Conservation (phyloP, 495 filamentous ascomycete species). For the Coniosporium apollinis region DNA sequence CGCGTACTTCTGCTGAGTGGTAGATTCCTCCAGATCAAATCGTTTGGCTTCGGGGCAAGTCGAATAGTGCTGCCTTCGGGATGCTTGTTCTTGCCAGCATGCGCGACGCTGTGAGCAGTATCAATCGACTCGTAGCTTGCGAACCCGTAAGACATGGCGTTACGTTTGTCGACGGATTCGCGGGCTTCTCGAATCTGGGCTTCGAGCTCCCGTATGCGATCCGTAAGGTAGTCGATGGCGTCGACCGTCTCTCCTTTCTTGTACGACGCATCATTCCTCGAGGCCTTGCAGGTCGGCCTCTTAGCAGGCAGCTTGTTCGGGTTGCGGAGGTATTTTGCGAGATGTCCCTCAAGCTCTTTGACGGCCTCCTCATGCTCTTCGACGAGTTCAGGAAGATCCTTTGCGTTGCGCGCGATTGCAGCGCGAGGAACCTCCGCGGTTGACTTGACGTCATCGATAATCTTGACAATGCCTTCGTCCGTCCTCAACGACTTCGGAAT, state of each 20-base stretch:
- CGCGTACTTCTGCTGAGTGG: constrained; percentile 46
- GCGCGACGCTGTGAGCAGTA: constrained; percentile 78
- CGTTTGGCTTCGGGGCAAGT: constrained; percentile 72
- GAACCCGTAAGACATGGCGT: constrained; percentile 83
- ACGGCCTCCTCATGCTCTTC: constrained; percentile 70
- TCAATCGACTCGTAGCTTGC: constrained; percentile 79
- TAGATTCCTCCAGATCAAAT: constrained; percentile 94
- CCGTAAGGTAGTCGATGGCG: constrained; percentile 83
- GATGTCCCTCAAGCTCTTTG: constrained; percentile 57
- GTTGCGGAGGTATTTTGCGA: constrained; percentile 81
- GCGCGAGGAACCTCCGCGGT: constrained; percentile 61
- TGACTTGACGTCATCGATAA: constrained; percentile 60
- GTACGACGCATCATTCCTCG: constrained; percentile 48
- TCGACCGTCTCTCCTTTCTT: constrained; percentile 60
- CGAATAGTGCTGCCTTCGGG: constrained; percentile 61
- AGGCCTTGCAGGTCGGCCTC: constrained; percentile 64
- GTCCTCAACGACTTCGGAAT: constrained; percentile 54
- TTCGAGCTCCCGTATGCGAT: constrained; percentile 69
- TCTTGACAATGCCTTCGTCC: constrained; percentile 70
- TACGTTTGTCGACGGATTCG: constrained; percentile 64
- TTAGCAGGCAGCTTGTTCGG: constrained; percentile 62
- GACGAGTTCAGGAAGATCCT: constrained; percentile 67
- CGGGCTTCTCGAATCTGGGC: constrained; percentile 69
- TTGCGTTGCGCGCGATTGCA: constrained; percentile 79
- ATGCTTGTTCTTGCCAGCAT: constrained; percentile 59